Base-by-base conservation (phyloP, 495 filamentous ascomycete genomes). In the Cercophora samala region DNA sequence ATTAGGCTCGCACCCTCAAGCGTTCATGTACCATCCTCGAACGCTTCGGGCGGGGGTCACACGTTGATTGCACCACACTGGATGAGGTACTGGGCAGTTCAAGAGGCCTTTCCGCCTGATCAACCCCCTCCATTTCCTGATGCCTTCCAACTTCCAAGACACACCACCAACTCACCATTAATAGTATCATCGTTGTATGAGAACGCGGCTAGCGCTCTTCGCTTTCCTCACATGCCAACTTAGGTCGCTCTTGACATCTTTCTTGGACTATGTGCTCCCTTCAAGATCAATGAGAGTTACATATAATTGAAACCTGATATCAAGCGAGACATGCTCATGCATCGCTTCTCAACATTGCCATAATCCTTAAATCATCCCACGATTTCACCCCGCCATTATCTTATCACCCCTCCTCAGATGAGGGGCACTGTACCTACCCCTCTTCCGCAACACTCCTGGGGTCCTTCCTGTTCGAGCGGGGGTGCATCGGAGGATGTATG, bases 371-470 rank as follows among this genome's bases (percentile, higher is more conserved):
- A 18, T 46, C 37, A 46, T 46, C 37, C 15, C 37, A n/a, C 29
- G 18, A 21, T 29, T 46, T 19, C 60, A 37, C 60, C 60, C 64
- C 69, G 25, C 62, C 68, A 32, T 67, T 73, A 73, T 73, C 71
- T 73, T 73, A 73, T 73, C 71, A 70, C 68, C 66, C 68, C 66
- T 54, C 65, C 66, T 63, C 64, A 37, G 19, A 53, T 59, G 68
- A 73, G 68, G 71, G 71, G 71, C 70, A 68, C 15, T 15, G 18
- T 60, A n/a, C 46, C 24, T 56, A 26, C 29, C 61, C 64, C 53
- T 64, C 64, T 56, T 63, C 59, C 29, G 18, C 26, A 46, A 46
- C 26, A 19, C 24, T n/a, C 21, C 6, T 23, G n/a, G n/a, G 53
- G 53, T 19, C 55, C 54, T 62, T 62, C 60, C 60, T 62, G 2